Percentiles rank a stretch among this genome's conserved stretches.
These are phyloP conservation scores for Pythium volutum DNA, from an alignment of 352 stramenopile species.

Conservation along the genomic window DNA sequence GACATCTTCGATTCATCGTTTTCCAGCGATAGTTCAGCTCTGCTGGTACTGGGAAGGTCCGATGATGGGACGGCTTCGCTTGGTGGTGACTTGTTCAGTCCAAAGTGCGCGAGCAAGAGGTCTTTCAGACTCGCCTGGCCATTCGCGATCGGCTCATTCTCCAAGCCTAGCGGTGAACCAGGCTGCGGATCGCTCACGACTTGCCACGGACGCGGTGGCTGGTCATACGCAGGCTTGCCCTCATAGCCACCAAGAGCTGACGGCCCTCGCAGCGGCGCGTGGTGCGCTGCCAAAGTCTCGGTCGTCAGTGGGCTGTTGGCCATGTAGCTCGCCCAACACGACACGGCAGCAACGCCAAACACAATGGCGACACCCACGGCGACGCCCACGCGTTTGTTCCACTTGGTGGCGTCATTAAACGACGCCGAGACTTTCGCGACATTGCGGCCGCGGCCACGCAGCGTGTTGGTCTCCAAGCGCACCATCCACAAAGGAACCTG, in stretches of 20 bases:
- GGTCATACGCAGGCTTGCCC: background rate
- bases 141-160: background rate
- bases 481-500: slow-evolving; percentile 6
- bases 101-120: background rate
- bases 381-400: background rate
- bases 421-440: background rate
- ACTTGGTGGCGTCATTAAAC: background rate
- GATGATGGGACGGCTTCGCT: background rate
- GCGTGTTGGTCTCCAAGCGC: slow-evolving; percentile 7
- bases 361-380: background rate
- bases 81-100: background rate
- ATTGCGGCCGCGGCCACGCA: slow-evolving; percentile 2
- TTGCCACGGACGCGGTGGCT: background rate
- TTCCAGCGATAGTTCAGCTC: background rate
- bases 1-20: background rate
- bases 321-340: background rate
- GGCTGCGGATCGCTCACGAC: slow-evolving; percentile 2
- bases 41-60: background rate
- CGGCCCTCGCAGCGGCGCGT: slow-evolving; percentile 2
- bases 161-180: background rate
- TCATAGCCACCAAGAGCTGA: background rate
- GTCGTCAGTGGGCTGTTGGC: background rate
- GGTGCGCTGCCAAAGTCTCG: background rate
- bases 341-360: background rate
- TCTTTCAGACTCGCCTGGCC: background rate